Base-by-base conservation (phyloP, 2,329 filamentous ascomycete species). In the Neofusicoccum laricinum region DNA sequence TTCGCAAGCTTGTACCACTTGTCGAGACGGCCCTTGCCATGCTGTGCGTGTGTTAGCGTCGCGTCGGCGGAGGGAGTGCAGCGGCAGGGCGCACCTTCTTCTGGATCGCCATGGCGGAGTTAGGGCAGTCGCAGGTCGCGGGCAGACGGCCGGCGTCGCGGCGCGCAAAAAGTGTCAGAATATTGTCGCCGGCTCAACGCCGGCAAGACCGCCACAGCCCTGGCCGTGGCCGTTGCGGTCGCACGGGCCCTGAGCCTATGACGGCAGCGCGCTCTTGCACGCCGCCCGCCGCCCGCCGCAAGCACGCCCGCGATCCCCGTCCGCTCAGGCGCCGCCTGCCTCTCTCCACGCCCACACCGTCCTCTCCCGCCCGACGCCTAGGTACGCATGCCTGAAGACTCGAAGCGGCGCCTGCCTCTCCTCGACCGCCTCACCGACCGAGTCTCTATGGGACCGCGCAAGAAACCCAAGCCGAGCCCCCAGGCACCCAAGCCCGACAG, bases 1-100 rank as follows among this genome's bases (percentile, higher is more conserved):
- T 99, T 99, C 67, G 95, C 95, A 73, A 98, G 88, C 77, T 93
- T 94, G 81, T 98, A 99, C 92, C 93, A 98, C 80, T 98, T 97
- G 80, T 99, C 95, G 73, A 97, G 85, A 86, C 94, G 93, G 79
- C 94, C 94, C 83, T 98, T 98, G 81, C 93, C 94, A 82, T 97
- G 91, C 86, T 86, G 65, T 62, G 19, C 50, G 40, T 12, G 68
- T 19, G 64, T 80, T 72, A 74, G 75, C 41, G 50, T 34, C 30
- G 21, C 14, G 25, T 7, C 15, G 43, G 32, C 63, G 34, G 3
- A 38, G 57, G n/a, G 43, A 65, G n/a, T 11, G 43, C 40, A 32
- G 4, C 19, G 66, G 66, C 53, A 71, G 50, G 2, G 50, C 61
- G 48, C 3, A 62, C 85, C 81, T 98, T 98, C 86, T 98, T 97